Conservation (phyloP, 2,329 filamentous ascomycete species). For the Chaetomium sp. region DNA sequence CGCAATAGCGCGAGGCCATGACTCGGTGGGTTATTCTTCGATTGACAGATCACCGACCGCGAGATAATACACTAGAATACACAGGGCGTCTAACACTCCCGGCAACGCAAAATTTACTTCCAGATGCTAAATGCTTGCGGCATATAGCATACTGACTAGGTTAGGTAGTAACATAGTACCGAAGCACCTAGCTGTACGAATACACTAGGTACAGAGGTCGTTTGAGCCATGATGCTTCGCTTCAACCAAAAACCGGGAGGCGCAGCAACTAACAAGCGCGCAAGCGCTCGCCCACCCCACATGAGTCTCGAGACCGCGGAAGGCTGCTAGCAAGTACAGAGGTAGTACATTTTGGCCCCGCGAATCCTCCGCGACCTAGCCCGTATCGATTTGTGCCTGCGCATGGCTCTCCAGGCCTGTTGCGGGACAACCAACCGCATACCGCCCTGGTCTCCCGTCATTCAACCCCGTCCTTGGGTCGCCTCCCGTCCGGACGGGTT, state of each 20-base stretch:
- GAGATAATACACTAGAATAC: too few species aligned
- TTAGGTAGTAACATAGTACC: too few species aligned
- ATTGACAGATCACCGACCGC: too few species aligned
- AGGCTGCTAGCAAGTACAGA: neutral
- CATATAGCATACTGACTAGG: too few species aligned
- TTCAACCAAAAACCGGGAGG: neutral
- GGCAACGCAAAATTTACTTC: too few species aligned
- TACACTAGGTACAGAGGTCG: too few species aligned
- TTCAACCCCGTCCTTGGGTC: constrained; percentile 11
- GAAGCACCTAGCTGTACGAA: too few species aligned
- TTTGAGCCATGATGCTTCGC: too few species aligned
- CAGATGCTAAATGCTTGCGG: too few species aligned
- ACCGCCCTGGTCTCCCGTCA: constrained; percentile 11
- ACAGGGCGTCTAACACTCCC: too few species aligned
- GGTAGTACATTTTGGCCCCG: constrained; percentile 2
- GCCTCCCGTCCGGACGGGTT: constrained; percentile 2
- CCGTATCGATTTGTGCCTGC: constrained; percentile 6
- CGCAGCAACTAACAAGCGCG: constrained; percentile 17
- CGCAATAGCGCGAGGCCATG: too few species aligned
- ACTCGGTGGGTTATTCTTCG: too few species aligned
- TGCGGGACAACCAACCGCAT: constrained; percentile 15
- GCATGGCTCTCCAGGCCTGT: neutral
- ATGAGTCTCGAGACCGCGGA: neutral
- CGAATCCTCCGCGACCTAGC: neutral
- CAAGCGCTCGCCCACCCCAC: constrained; percentile 22